Base-by-base conservation (phyloP, 768 basidiomycete genomes). In the Amanita pallidorosea region DNA sequence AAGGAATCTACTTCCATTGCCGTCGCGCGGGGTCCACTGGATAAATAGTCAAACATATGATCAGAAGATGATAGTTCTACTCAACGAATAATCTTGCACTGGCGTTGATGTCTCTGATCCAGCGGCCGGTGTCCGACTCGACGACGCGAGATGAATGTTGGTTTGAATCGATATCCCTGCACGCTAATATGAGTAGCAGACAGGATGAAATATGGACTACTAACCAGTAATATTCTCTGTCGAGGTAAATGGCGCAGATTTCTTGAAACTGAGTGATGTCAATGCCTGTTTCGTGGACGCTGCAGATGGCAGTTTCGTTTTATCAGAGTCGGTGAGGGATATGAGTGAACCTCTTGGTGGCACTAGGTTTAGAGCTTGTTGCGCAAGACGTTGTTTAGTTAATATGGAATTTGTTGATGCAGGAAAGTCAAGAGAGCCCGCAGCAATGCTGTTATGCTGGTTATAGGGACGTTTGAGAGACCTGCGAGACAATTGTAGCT, bases 371-470 rank as follows among this genome's bases (percentile, higher is more conserved):
- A 70, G 59, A 12, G 74, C 71, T 8, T 64, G 66, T 38, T 69
- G 67, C 22, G 68, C 65, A 5, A 80, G 57, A 5, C 75, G 69
- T 47, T 76, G 72, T 57, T 80, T 80, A 1, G 76, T 80, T 33
- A 70, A 65, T 25, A 80, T 67, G 8, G 69, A 67, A 52, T 67
- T 70, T 31, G 63, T 63, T 40, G 57, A 47, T 5, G 61, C 38
- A n/a, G 52, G 17, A 15, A 49, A 48, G 15, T 57, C 49, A 11
- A 55, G 37, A 13, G 56, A 29, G 43, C 55, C 58, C 20, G 49
- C 51, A 2, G 51, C 55, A 31, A 58, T 43, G 33, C 59, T 66
- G 48, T 41, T 57, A 45, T 60, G 63, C 20, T 57, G 57, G 38
- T 63, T 59, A 36, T 54, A 49, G 11, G 34, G 37, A 15, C 52